A percentile compares a stretch with the other conserved stretches of the same genome.
Conservation (phyloP, 352 stramenopile genomes). For the Globisporangium alternatum region DNA sequence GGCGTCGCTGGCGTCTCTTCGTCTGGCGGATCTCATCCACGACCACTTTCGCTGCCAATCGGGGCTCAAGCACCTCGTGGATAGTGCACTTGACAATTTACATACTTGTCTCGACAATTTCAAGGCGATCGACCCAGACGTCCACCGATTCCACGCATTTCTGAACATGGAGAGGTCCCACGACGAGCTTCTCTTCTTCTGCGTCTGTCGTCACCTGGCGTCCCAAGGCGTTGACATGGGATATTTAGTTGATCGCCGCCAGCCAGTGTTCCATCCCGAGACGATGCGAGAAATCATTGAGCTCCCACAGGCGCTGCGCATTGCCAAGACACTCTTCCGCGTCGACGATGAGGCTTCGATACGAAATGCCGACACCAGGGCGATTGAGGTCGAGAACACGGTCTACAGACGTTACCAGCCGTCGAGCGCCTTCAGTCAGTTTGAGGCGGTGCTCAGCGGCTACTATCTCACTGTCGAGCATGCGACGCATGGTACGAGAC, state of each 20-base stretch:
- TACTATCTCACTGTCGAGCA: constrained; percentile 22
- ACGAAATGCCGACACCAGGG: constrained; percentile 26
- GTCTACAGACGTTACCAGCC: constrained; percentile 62
- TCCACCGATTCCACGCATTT: constrained; percentile 60
- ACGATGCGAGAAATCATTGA: constrained; percentile 64
- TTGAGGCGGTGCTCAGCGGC: constrained; percentile 44
- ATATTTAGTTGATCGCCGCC: constrained; percentile 18
- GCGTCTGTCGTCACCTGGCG: constrained; percentile 40
- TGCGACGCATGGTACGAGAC: background rate
- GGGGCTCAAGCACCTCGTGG: constrained; percentile 51
- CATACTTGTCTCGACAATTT: constrained; percentile 34
- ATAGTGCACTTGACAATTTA: constrained; percentile 37
- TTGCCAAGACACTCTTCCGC: constrained; percentile 51
- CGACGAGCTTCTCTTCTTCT: constrained; percentile 67
- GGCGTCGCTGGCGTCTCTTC: constrained; percentile 23
- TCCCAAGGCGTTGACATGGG: background rate
- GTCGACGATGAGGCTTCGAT: constrained; percentile 43
- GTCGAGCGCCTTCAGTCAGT: constrained; percentile 41
- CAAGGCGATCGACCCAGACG: constrained; percentile 40
- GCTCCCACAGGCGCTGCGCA: constrained; percentile 31
- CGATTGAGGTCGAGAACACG: constrained; percentile 51
- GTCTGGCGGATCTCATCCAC: constrained; percentile 33
- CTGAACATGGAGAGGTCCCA: constrained; percentile 39
- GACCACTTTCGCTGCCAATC: constrained; percentile 70
- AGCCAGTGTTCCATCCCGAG: constrained; percentile 45